Conservation (phyloP, 257 asterid genomes). For the Jacaranda copaia region DNA sequence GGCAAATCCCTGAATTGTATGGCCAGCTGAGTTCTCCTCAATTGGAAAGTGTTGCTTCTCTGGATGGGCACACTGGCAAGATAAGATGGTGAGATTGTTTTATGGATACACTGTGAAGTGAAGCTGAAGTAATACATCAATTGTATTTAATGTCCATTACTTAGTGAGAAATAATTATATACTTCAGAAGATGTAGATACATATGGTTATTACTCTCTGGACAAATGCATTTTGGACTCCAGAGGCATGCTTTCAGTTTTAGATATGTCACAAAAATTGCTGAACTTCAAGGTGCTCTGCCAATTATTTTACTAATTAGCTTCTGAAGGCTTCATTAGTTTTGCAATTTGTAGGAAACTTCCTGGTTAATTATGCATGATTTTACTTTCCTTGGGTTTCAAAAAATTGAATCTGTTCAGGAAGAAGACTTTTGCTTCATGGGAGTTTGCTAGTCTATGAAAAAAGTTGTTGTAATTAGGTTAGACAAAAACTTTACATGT, state of each 20-base stretch:
- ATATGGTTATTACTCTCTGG: conserved; percentile 7
- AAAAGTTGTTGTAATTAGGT: background rate
- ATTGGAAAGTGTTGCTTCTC: conserved; percentile 80
- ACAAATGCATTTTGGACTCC: conserved; percentile 2
- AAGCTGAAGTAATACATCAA: conserved; percentile 23
- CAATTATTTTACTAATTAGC: conserved; percentile 2
- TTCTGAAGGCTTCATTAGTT: conserved; percentile 13
- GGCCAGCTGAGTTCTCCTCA: conserved; percentile 97
- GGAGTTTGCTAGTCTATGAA: conserved; percentile 5
- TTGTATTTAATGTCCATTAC: background rate
- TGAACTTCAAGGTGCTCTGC: conserved; percentile 5
- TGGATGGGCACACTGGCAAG: conserved; percentile 79
- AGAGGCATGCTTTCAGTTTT: conserved; percentile 12
- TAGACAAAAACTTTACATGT: background rate
- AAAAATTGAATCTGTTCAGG: background rate
- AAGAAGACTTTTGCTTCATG: conserved; percentile 19
- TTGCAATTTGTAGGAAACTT: conserved; percentile 13
- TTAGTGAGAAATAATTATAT: background rate
- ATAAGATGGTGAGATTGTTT: conserved; percentile 70
- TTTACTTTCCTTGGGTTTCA: conserved; percentile 10
- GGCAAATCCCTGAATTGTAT: conserved; percentile 98
- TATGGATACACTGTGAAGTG: conserved; percentile 5
- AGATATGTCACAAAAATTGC: conserved; percentile 14
- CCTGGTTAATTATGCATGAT: background rate
- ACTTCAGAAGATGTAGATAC: conserved; percentile 11